Percentiles rank a stretch among this genome's conserved stretches.
Evolutionary conservation across 2,329 filamentous ascomycete genomes (phyloP).

Genomic region (Phoma sp.): DNA sequence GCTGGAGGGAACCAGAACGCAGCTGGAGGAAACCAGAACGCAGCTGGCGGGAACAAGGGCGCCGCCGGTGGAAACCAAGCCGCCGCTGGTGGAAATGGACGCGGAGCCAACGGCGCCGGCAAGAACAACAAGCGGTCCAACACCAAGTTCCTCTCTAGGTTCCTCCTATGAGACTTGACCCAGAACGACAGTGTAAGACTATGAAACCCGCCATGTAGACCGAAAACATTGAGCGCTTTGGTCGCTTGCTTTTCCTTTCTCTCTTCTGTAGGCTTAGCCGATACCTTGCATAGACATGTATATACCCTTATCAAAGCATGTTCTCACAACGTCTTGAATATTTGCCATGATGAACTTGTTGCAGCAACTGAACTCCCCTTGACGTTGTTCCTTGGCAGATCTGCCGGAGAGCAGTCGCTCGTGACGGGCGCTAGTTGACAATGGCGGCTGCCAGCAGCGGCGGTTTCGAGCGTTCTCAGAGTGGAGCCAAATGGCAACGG

Average conservation of each 20-base stretch:
- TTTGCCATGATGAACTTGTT: not conserved
- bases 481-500: not conserved
- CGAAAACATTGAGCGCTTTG: constrained; percentile 1
- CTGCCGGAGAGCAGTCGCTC: not conserved
- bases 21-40: not conserved
- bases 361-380: not conserved
- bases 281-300: constrained; percentile 5
- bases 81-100: constrained; percentile 14
- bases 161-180: constrained; percentile 1
- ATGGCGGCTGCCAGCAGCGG: not conserved
- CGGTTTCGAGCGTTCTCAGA: not conserved
- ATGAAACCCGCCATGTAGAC: not conserved
- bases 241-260: constrained; percentile 9
- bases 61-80: constrained; percentile 18
- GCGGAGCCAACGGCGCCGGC: constrained; percentile 8
- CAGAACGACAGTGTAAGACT: not conserved
- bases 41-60: constrained; percentile 16
- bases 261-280: constrained; percentile 3
- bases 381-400: not conserved
- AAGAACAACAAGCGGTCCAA: constrained; percentile 13
- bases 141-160: constrained; percentile 10
- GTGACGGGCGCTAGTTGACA: not conserved
- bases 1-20: constrained; percentile 5
- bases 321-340: not conserved
- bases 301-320: constrained; percentile 3